Base-by-base conservation (phyloP, 2,329 filamentous ascomycete genomes). In the Ambrosiella beaveri region DNA sequence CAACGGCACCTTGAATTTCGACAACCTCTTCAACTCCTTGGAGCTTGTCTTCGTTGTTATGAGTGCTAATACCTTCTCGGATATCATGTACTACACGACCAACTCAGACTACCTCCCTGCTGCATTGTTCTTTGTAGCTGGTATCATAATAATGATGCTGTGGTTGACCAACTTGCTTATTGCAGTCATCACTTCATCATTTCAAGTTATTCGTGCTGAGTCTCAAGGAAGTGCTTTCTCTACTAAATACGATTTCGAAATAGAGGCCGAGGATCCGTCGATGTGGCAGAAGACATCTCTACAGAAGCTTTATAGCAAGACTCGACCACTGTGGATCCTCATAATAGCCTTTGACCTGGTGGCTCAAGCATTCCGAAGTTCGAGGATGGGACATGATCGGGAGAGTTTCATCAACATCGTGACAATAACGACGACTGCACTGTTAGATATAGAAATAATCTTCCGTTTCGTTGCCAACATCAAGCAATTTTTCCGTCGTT, bases 41-140 rank as follows among this genome's bases (percentile, higher is more conserved):
- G 89, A 98, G 71, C 75, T 97, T 59, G 90, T 98, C 1, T 98
- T 98, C 66, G 88, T 98, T 56, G 85, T 98, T 66, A 98, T 98
- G 88, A 95, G 88, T 65, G 91, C 89, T 54, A 98, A 98, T 68
- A 98, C 93, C 0, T 98, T 94, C 70, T 86, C 88, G 1, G 88
- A 97, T 69, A 73, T 97, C 57, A 88, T 98, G 75, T 98, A 98
- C 69, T 86, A 88, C 64, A 89, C 91, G 3, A 89, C 86, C 57
- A 82, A 95, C 65, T 94, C 88, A 35, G 93, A 98, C 68, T 97
- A 95, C 65, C 78, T 95, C 6, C 79, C 87, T 13, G 82, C 89
- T 3, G 88, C 90, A 1, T 73, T 97, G 2, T 98, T 83, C 65
- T 84, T 84, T 58, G 81, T 76, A 35, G 79, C 77, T 11, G 79